A percentile compares a stretch with the other conserved stretches of the same genome.
These are phyloP conservation scores for Lipomyces mesembrius DNA, from an alignment of 805 yeast genomes.

Conservation along the genomic window DNA sequence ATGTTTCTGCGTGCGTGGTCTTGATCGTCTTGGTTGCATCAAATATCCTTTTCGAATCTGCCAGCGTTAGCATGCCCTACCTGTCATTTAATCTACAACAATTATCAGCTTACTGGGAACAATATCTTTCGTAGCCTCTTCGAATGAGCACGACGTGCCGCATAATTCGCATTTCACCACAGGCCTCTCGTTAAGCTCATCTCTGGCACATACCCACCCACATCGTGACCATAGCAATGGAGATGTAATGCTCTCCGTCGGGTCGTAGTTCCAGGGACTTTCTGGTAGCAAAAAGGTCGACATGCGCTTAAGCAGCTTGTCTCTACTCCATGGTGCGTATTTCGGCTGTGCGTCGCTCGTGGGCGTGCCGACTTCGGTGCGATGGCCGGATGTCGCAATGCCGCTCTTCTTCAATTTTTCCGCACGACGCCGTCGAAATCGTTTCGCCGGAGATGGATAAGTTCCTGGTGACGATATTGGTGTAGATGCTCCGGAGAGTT, in stretches of 20 bases:
- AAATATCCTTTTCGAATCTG: not conserved
- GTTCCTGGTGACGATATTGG: not conserved
- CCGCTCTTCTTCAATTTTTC: conserved; percentile 13
- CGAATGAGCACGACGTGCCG: conserved; percentile 4
- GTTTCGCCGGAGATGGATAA: conserved; percentile 24
- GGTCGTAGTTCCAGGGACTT: conserved; percentile 20
- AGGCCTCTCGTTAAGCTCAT: not conserved
- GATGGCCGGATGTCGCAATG: not conserved
- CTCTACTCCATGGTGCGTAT: conserved; percentile 35
- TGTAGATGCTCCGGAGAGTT: not conserved
- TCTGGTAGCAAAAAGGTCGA: conserved; percentile 21
- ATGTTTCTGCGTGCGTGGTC: conserved; percentile 16
- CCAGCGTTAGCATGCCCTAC: not conserved
- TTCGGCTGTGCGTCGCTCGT: conserved; percentile 2
- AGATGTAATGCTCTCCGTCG: conserved; percentile 17
- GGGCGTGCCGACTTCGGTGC: too few species aligned
- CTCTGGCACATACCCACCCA: conserved; percentile 28
- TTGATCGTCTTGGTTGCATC: not conserved
- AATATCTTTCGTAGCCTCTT: not conserved
- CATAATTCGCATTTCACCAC: conserved; percentile 20
- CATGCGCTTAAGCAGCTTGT: conserved; percentile 25
- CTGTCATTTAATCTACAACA: not conserved
- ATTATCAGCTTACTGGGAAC: not conserved
- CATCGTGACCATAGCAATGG: conserved; percentile 31
- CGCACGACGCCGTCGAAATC: conserved; percentile 21